Evolutionary conservation across 2,329 filamentous ascomycete genomes (phyloP).

Genomic region (Fusarium albidum): DNA sequence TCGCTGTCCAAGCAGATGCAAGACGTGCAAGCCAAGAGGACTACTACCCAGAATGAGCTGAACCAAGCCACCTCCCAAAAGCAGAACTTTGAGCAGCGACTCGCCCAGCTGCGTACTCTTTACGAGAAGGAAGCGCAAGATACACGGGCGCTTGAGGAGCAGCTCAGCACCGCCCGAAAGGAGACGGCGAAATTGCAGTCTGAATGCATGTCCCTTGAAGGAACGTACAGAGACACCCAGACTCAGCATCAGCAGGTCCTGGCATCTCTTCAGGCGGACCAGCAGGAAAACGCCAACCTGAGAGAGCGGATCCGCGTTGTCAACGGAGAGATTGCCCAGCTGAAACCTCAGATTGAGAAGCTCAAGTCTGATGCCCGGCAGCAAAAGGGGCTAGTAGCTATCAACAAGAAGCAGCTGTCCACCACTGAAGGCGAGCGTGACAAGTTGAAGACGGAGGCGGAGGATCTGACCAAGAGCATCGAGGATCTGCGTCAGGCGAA

Average conservation of each 20-base stretch:
- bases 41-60: constrained; percentile 80
- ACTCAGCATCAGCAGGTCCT: constrained; percentile 81
- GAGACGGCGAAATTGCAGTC: constrained; percentile 86
- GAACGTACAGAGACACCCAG: constrained; percentile 80
- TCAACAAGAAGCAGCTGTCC: constrained; percentile 96
- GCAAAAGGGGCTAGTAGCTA: constrained; percentile 94
- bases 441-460: constrained; percentile 82
- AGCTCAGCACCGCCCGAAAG: constrained; percentile 75
- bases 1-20: constrained; percentile 94
- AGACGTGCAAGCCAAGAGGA: constrained; percentile 85
- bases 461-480: constrained; percentile 70
- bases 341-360: constrained; percentile 94
- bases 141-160: constrained; percentile 84
- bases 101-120: constrained; percentile 84
- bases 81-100: constrained; percentile 87
- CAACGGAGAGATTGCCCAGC: constrained; percentile 81
- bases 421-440: constrained; percentile 91
- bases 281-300: constrained; percentile 84
- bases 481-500: constrained; percentile 65
- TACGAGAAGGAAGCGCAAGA: constrained; percentile 95
- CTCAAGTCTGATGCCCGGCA: constrained; percentile 90
- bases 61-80: constrained; percentile 86
- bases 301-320: constrained; percentile 88
- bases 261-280: constrained; percentile 81
- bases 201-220: constrained; percentile 85